Base-by-base conservation (phyloP, 2,329 filamentous ascomycete species). In the Ophiostoma sp. region DNA sequence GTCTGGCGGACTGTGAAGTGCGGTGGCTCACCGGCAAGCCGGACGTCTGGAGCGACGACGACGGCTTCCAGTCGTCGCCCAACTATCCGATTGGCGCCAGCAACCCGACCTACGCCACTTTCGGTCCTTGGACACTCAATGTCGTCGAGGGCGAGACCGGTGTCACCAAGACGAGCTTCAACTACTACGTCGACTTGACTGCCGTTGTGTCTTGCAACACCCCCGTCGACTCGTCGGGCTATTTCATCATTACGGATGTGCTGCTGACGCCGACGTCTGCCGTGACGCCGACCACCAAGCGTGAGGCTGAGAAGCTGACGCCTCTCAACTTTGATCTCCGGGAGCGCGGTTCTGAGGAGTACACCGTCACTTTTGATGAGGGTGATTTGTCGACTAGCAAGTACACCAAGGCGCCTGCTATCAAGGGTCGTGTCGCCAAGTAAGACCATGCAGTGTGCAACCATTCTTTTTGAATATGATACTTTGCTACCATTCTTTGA, bases 21-120 rank as follows among this genome's bases (percentile, higher is more conserved):
- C 70, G 70, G n/a, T 72, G 70, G 70, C 31, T 72, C 42, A 68
- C 70, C n/a, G 70, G 70, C 61, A 72, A 68, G 61, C 70, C 70
- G 31, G 36, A 19, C 25, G 48, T 28, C n/a, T 72, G 70, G 70
- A 68, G 33, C 61, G 61, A 66, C 70, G 42, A 66, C 48, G 70
- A 66, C 33, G 70, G 70, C 61, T 72, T 72, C 70, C 70, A 68
- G 70, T 72, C 33, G 9, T 72, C 70, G 48, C 45, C 61, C 70
- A 72, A 59, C 61, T 72, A 72, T 48, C n/a, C 42, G 61, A 72
- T 72, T 9, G 70, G 70, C 61, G 70, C 39, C 61, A 68, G 50
- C 48, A 72, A 72, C 70, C 70, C 70, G 33, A 72, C 70, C n/a
- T 72, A 72, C 17, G 70, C 70, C 48, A 68, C 61, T 7, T 72